Evolutionary conservation across 257 asterid species (phyloP).

Genomic region (Catharanthus roseus): DNA sequence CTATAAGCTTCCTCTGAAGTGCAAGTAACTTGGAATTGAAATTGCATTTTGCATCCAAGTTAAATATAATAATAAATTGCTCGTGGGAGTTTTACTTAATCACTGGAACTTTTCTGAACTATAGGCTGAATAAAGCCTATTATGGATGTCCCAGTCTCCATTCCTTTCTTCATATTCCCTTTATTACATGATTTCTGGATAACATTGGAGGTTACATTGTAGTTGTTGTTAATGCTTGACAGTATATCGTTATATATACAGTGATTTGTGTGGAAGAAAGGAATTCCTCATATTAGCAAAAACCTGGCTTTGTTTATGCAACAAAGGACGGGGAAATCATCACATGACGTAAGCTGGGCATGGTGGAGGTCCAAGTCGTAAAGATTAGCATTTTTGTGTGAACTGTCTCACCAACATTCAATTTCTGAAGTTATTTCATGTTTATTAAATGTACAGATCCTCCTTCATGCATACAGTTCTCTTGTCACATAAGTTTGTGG

Average conservation of each 20-base stretch:
- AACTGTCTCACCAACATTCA: no score
- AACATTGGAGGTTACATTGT: background rate
- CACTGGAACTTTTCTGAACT: background rate
- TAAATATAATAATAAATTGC: background rate
- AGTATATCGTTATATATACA: background rate
- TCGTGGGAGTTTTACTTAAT: background rate
- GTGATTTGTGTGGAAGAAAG: background rate
- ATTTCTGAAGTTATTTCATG: no score
- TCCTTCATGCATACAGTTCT: no score
- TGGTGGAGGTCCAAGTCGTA: no score
- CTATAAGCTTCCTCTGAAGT: background rate
- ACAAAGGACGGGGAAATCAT: no score
- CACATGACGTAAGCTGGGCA: no score
- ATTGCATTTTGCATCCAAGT: background rate
- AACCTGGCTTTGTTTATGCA: no score
- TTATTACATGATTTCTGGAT: background rate
- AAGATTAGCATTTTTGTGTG: no score
- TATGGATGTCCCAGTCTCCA: background rate
- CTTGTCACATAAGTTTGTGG: no score
- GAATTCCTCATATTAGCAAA: background rate
- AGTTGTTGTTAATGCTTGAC: constrained; percentile 7
- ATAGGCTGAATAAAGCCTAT: background rate
- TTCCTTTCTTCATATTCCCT: background rate
- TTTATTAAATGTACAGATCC: no score
- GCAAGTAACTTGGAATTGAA: background rate